These are phyloP conservation scores for Proliferodiscus dingleyae DNA, from an alignment of 2,329 filamentous ascomycete genomes.

Conservation along the genomic window DNA sequence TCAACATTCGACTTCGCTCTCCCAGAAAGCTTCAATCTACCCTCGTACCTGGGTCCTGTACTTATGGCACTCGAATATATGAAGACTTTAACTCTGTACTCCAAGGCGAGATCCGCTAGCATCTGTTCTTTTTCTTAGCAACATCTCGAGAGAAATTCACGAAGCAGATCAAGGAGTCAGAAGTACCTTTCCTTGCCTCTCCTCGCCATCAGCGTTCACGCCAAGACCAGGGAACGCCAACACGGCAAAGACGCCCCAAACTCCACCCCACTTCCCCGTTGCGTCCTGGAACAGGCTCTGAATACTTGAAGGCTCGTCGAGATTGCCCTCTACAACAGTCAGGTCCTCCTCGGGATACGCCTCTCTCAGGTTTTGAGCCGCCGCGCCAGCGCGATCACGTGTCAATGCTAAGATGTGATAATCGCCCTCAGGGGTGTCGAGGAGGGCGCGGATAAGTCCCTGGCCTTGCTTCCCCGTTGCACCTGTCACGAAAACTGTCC, in stretches of 20 bases:
- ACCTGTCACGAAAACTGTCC: conserved; percentile 33
- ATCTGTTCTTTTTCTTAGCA: conserved; percentile 4
- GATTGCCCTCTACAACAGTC: conserved; percentile 49
- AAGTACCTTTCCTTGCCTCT: conserved; percentile 46
- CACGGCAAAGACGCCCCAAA: conserved; percentile 48
- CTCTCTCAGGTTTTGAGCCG: conserved; percentile 38
- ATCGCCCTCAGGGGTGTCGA: conserved; percentile 7
- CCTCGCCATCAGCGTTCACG: conserved; percentile 38
- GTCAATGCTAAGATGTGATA: conserved; percentile 48
- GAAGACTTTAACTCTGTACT: conserved; percentile 46
- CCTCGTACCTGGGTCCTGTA: conserved; percentile 43
- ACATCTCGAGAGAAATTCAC: neutral
- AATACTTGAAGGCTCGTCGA: conserved; percentile 42
- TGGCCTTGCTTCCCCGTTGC: conserved; percentile 40
- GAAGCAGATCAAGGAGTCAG: too few relatives aligned
- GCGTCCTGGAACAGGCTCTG: conserved; percentile 31
- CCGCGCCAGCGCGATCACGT: conserved; percentile 39
- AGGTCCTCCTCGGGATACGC: conserved; percentile 24
- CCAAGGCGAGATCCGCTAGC: conserved; percentile 15
- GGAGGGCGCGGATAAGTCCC: conserved; percentile 31
- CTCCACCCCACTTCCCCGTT: conserved; percentile 26
- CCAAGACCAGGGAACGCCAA: conserved; percentile 20
- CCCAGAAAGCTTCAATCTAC: conserved; percentile 47
- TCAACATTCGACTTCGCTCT: conserved; percentile 49
- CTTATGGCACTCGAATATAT: conserved; percentile 61